A percentile compares a stretch with the other conserved stretches of the same genome.
These are phyloP conservation scores for Aspergillus ustus DNA, from an alignment of 2,329 filamentous ascomycete species.

Conservation along the genomic window DNA sequence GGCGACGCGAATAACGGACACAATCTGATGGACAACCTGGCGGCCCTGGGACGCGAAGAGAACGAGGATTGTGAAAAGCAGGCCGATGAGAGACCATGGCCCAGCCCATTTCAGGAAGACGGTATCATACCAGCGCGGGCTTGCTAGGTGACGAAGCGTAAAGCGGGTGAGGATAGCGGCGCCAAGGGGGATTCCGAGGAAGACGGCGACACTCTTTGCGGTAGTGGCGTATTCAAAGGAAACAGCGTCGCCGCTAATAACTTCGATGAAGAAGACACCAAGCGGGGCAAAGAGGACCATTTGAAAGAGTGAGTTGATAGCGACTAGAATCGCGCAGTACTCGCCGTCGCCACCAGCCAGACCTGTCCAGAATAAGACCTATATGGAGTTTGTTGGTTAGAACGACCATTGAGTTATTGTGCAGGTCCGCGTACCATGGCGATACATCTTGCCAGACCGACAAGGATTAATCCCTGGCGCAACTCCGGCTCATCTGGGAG, in stretches of 20 bases:
- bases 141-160: constrained; percentile 58
- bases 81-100: constrained; percentile 78
- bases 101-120: constrained; percentile 71
- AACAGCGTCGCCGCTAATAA: constrained; percentile 62
- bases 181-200: constrained; percentile 79
- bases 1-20: constrained; percentile 78
- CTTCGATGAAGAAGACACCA: constrained; percentile 69
- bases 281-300: constrained; percentile 74
- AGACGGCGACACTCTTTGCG: constrained; percentile 79
- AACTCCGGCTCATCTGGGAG: constrained; percentile 55
- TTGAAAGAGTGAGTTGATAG: constrained; percentile 77
- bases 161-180: constrained; percentile 77
- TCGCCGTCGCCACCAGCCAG: constrained; percentile 76
- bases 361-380: constrained; percentile 75
- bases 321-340: constrained; percentile 81
- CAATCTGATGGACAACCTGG: constrained; percentile 79
- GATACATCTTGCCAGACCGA: constrained; percentile 83
- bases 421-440: constrained; percentile 67
- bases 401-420: background rate
- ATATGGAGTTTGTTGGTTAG: background rate
- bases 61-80: constrained; percentile 85
- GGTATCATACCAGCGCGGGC: constrained; percentile 64
- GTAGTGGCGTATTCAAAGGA: constrained; percentile 67
- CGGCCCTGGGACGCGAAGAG: constrained; percentile 81
- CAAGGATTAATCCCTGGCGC: constrained; percentile 73